Evolutionary conservation across 108 stramenopile species (phyloP).

Genomic region (Cyclotella atomus): DNA sequence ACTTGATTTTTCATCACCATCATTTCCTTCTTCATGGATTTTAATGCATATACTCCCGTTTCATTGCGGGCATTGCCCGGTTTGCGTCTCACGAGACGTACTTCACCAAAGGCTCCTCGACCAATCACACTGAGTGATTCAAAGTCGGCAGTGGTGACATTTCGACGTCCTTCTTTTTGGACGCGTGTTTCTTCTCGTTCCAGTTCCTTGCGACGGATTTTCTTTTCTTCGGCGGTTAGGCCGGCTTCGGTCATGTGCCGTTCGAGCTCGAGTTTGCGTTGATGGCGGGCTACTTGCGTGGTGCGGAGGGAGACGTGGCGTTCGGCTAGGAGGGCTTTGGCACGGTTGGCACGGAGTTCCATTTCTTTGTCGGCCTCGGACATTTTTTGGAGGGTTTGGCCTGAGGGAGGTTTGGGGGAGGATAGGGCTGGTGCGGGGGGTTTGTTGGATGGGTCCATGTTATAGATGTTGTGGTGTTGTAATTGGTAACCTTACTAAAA

Average conservation of each 20-base stretch:
- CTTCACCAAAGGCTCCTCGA: conserved; percentile 97
- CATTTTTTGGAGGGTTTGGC: conserved; percentile 55
- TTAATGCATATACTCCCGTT: conserved; percentile 91
- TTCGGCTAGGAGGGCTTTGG: conserved; percentile 82
- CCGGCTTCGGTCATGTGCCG: conserved; percentile 76
- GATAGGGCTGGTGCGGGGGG: not conserved
- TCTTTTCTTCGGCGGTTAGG: conserved; percentile 83
- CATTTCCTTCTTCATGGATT: conserved; percentile 99
- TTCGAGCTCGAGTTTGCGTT: conserved; percentile 86
- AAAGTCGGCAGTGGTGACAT: conserved; percentile 87
- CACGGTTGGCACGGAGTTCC: conserved; percentile 88
- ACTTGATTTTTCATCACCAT: conserved; percentile 99
- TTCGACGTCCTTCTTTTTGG: conserved; percentile 79
- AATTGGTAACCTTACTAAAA: not conserved
- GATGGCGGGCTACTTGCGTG: conserved; percentile 79
- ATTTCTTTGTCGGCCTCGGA: conserved; percentile 91
- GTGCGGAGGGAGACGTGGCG: conserved; percentile 79
- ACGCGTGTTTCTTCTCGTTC: conserved; percentile 85
- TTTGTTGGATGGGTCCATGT: not conserved
- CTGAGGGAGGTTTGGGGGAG: not conserved
- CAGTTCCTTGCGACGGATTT: conserved; percentile 66
- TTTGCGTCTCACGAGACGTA: conserved; percentile 90
- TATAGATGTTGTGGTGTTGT: not conserved
- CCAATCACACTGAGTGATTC: conserved; percentile 93
- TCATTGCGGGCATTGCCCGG: conserved; percentile 52